Evolutionary conservation across 2,329 filamentous ascomycete genomes (phyloP), one percentile per base, ranked within the genome.

Genomic region (Coniochaeta prunicola): DNA sequence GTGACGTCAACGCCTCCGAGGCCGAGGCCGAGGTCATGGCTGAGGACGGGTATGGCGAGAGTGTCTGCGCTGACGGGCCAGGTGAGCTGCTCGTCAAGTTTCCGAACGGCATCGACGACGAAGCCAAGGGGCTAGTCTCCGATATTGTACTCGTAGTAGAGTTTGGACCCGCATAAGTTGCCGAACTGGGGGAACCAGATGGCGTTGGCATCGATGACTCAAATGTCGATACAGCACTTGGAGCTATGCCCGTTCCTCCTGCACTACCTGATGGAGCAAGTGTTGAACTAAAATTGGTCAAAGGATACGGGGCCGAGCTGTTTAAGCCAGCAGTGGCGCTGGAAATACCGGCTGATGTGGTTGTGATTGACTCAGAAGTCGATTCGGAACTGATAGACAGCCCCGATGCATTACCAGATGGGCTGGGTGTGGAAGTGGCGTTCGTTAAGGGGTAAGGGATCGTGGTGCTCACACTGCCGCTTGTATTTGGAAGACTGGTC

Each of bases 301-400:
- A 38, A 13, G 62, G 62, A 53, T 63, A 64, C 2, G 62, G 61
- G n/a, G 56, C 62, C 38, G 62, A 64, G 5, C 26, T 57, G 12
- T 38, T 48, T 12, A 33, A 34, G 13, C 36, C 34, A 13, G n/a
- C 33, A 40, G 15, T 56, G 8, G 56, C 24, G 30, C 28, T 26
- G 15, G 36, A 17, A 2, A 5, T 7, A 21, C 50, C 60, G 34
- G 24, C 24, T 5, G 45, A n/a, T 21, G 45, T 28, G 5, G 24
- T 28, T n/a, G 45, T 50, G 24, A 30, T 24, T 19, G 24, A 45
- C 40, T 45, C 40, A 24, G 4, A 21, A 15, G 7, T 26, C 12
- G 58, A 30, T 19, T n/a, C 56, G 19, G 48, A 57, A 30, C 33
- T 59, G 17, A 34, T 21, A 42, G 53, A 15, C n/a, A 15, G 53